Evolutionary conservation across 2,329 filamentous ascomycete species (phyloP).

Genomic region (Beauveria caledonica): DNA sequence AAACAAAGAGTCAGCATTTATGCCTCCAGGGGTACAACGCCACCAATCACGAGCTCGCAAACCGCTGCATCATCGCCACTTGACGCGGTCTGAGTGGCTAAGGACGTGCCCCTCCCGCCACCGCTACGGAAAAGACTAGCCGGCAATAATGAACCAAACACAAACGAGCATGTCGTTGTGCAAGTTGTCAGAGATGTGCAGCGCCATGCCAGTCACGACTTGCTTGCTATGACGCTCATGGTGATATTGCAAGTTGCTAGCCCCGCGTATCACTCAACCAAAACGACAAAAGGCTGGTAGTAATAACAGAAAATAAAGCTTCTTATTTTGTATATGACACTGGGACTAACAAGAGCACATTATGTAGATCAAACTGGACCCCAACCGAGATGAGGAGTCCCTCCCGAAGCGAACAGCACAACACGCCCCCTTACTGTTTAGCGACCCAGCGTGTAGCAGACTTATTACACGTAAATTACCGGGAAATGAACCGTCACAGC

Average conservation of each 20-base stretch:
- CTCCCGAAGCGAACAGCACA: neutral
- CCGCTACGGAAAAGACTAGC: neutral
- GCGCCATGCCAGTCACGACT: neutral
- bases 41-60: neutral
- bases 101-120: neutral
- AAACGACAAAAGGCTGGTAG: too few species aligned
- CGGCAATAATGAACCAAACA: neutral
- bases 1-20: neutral
- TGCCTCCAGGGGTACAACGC: neutral
- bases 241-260: neutral
- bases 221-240: neutral
- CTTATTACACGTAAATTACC: neutral
- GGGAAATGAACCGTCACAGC: neutral
- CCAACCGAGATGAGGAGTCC: neutral
- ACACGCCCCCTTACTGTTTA: too few species aligned
- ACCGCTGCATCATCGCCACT: slow-evolving; percentile 7
- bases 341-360: neutral
- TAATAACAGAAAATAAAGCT: neutral
- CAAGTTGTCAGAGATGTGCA: neutral
- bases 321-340: neutral
- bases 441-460: neutral
- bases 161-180: too few species aligned
- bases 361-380: slow-evolving; percentile 6
- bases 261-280: neutral
- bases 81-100: slow-evolving; percentile 5